A percentile compares a stretch with the other conserved stretches of the same genome.
These are phyloP conservation scores for Vachellia pachyceras DNA, from an alignment of 306 rosid species.

Conservation along the genomic window DNA sequence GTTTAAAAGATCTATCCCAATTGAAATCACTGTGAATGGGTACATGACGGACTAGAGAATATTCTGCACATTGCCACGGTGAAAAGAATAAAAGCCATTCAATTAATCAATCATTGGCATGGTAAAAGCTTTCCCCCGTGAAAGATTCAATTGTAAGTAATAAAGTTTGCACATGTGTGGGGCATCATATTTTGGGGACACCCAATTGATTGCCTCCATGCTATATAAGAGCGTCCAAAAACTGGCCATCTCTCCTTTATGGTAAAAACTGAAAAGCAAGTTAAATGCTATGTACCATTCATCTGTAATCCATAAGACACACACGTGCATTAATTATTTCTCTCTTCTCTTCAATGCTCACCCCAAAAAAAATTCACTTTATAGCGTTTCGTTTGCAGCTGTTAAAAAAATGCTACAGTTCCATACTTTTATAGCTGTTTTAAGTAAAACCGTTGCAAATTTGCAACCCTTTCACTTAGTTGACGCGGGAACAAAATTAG, in stretches of 20 bases:
- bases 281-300: not conserved
- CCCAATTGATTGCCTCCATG: not conserved
- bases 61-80: no score
- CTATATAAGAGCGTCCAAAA: not conserved
- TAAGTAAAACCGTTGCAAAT: no score
- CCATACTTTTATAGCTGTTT: no score
- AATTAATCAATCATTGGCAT: slow-evolving; percentile 26
- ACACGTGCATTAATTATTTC: not conserved
- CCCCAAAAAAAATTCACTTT: no score
- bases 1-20: no score
- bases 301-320: not conserved
- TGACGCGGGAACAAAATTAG: no score
- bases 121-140: slow-evolving; percentile 37
- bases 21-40: no score
- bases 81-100: slow-evolving; percentile 31
- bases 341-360: not conserved
- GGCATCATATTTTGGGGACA: slow-evolving; percentile 15
- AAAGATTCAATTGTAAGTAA: not conserved
- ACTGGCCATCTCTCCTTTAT: not conserved
- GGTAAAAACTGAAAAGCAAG: not conserved
- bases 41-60: no score
- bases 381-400: no score
- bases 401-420: no score
- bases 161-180: slow-evolving; percentile 32
- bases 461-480: no score